phyloP scores from a whole-genome alignment of 768 basidiomycete species.

The Omphalotus guepiniiformis region DNA sequence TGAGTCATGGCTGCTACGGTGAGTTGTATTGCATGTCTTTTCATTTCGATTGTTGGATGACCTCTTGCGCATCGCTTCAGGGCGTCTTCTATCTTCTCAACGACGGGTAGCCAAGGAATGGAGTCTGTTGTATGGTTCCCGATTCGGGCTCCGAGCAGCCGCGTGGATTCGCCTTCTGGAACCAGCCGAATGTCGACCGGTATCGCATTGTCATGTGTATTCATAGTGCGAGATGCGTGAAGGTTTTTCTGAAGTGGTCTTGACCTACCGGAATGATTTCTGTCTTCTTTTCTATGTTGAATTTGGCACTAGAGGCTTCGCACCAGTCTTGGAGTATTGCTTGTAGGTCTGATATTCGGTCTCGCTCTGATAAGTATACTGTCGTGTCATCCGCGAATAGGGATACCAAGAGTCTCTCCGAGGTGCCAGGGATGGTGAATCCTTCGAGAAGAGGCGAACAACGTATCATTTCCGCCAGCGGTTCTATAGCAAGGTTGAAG shows the following conservation, averaged over 20 bases:
- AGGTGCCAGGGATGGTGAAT: constrained; percentile 12
- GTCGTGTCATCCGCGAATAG: constrained; percentile 27
- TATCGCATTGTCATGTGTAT: background rate
- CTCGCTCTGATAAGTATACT: background rate
- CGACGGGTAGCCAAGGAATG: background rate
- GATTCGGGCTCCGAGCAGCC: constrained; percentile 7
- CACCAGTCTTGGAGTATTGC: constrained; percentile 13
- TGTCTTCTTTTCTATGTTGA: constrained; percentile 20
- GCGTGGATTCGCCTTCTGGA: background rate
- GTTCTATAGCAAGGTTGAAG: constrained; percentile 19
- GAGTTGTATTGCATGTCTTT: background rate
- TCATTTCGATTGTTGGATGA: constrained; percentile 10
- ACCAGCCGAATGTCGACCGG: constrained; percentile 1
- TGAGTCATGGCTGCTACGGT: constrained; percentile 9
- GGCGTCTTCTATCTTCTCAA: constrained; percentile 5
- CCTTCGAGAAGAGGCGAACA: constrained; percentile 14
- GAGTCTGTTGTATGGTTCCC: constrained; percentile 3
- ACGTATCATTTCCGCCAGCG: constrained; percentile 20
- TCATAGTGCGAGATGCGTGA: background rate
- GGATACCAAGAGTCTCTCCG: constrained; percentile 9
- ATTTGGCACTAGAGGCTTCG: constrained; percentile 9
- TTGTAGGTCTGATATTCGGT: constrained; percentile 6
- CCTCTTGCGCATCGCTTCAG: background rate
- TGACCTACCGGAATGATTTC: constrained; percentile 20
- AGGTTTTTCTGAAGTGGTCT: background rate